Conservation (phyloP, 2,329 filamentous ascomycete genomes). For the Mariannaea sp. region DNA sequence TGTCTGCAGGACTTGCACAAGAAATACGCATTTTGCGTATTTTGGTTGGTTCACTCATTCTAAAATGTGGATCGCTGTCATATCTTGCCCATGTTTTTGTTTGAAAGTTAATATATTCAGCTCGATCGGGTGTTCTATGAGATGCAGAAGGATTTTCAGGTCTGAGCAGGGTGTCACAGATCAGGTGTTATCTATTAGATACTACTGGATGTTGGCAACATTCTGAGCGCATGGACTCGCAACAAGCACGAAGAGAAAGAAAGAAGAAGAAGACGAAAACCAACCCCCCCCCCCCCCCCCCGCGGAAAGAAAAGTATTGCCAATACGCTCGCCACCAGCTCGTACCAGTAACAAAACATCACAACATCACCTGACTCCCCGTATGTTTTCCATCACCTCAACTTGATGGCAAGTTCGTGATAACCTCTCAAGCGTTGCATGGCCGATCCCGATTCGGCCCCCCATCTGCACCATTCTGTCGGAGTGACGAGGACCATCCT, state of each 20-base stretch:
- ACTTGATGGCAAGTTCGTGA: neutral
- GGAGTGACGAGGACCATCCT: slow-evolving; percentile 24
- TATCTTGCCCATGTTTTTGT: neutral
- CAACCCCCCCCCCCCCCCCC: too few species aligned
- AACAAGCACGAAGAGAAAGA: slow-evolving; percentile 7
- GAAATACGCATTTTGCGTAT: too few species aligned
- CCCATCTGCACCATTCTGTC: slow-evolving; percentile 25
- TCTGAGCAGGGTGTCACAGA: neutral
- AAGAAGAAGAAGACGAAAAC: neutral
- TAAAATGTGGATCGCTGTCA: slow-evolving; percentile 2
- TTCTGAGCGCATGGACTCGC: too few species aligned
- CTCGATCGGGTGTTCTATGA: neutral
- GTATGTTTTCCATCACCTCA: neutral
- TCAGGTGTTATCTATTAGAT: neutral
- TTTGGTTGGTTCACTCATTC: neutral
- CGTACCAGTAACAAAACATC: too few species aligned
- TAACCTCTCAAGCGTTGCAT: neutral
- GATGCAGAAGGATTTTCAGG: neutral
- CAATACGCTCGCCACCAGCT: too few species aligned
- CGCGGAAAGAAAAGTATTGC: too few species aligned
- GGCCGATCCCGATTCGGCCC: slow-evolving; percentile 19
- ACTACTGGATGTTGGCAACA: too few species aligned
- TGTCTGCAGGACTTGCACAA: too few species aligned
- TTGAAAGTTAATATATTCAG: slow-evolving; percentile 1
- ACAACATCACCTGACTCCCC: slow-evolving; percentile 1